Conservation (phyloP, 2,329 filamentous ascomycete species). For the Hypoxylon sp. region DNA sequence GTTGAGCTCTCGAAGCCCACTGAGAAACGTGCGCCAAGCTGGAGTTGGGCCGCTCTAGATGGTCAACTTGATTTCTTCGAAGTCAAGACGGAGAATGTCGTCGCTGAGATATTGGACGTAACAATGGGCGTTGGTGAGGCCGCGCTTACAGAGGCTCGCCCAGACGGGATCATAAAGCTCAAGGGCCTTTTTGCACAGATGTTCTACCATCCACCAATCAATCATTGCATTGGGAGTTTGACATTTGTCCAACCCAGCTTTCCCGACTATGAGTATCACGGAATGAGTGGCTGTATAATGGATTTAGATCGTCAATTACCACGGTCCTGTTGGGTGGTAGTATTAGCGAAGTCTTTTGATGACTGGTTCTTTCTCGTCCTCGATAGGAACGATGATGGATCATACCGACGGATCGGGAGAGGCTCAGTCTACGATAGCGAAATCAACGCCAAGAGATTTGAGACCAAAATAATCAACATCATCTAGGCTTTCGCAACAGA, state of each 20-base stretch:
- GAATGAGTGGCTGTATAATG: slow-evolving; percentile 34
- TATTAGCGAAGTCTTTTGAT: slow-evolving; percentile 22
- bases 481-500: slow-evolving; percentile 4
- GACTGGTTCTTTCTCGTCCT: slow-evolving; percentile 32
- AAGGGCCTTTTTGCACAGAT: slow-evolving; percentile 32
- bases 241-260: slow-evolving; percentile 20
- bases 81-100: slow-evolving; percentile 11
- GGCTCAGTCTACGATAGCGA: slow-evolving; percentile 8
- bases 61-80: slow-evolving; percentile 43
- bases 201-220: slow-evolving; percentile 37
- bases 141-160: slow-evolving; percentile 19
- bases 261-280: background rate
- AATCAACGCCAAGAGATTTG: slow-evolving; percentile 22
- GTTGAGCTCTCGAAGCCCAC: slow-evolving; percentile 23
- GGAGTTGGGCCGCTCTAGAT: slow-evolving; percentile 46
- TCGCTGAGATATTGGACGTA: slow-evolving; percentile 34
- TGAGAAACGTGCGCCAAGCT: slow-evolving; percentile 41
- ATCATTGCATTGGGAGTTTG: slow-evolving; percentile 34
- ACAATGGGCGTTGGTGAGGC: slow-evolving; percentile 32
- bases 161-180: slow-evolving; percentile 30
- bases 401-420: slow-evolving; percentile 33
- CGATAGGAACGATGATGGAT: slow-evolving; percentile 19
- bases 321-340: slow-evolving; percentile 30
- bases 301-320: slow-evolving; percentile 37
- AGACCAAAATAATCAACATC: slow-evolving; percentile 24